Conservation (phyloP, 225 moss, liverwort and hornwort species). For the Polytrichum commune region DNA sequence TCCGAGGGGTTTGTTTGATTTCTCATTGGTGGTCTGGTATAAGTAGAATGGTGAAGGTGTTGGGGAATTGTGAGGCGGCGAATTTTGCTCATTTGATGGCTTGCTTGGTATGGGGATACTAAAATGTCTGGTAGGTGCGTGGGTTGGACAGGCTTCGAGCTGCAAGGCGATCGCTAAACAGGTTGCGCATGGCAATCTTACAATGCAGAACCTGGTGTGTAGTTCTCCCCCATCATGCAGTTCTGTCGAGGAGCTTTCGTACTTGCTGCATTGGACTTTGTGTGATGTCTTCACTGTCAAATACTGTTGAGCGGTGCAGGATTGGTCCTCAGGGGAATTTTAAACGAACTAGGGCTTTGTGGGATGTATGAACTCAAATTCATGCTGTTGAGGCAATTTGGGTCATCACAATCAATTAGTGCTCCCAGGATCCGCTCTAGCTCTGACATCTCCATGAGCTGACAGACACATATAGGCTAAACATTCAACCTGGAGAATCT, state of each 20-base stretch:
- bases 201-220: slow-evolving; percentile 42
- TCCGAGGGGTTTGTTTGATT: too few species aligned
- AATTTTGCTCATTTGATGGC: too few species aligned
- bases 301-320: neutral
- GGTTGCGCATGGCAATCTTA: slow-evolving; percentile 20
- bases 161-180: slow-evolving; percentile 28
- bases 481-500: too few species aligned
- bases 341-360: too few species aligned
- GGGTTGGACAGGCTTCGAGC: slow-evolving; percentile 27
- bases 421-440: neutral
- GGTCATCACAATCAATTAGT: neutral
- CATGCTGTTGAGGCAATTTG: neutral
- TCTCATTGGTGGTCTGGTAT: too few species aligned
- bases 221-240: neutral
- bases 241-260: too few species aligned
- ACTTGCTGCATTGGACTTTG: neutral
- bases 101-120: neutral
- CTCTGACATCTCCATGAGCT: neutral
- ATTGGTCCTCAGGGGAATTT: neutral
- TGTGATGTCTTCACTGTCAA: neutral
- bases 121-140: neutral
- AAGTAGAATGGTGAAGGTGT: too few species aligned
- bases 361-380: too few species aligned
- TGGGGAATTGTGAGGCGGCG: too few species aligned
- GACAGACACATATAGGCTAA: neutral